A percentile compares a stretch with the other conserved stretches of the same genome.
Conservation (phyloP, 768 basidiomycete species). For the Naganishia kalamii region DNA sequence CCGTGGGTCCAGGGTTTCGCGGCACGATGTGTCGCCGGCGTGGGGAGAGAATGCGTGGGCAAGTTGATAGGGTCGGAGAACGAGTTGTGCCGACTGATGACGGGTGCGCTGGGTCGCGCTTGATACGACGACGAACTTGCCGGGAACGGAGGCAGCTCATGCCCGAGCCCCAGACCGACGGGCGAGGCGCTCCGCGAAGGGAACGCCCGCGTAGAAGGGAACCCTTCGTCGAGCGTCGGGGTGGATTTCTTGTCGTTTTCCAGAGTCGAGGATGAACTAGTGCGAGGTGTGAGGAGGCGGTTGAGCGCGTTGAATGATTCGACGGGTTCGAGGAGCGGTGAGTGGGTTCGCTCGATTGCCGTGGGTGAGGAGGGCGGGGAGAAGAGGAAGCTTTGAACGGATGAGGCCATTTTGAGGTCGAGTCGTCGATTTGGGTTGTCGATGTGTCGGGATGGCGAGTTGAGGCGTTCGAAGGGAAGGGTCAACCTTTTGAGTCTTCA, state of each 20-base stretch:
- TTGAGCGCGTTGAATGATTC: not conserved
- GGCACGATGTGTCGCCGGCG: not conserved
- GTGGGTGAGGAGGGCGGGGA: slow-evolving; percentile 35
- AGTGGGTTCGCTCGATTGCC: not conserved
- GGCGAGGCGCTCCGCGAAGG: not conserved
- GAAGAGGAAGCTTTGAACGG: slow-evolving; percentile 38
- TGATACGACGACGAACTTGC: not conserved
- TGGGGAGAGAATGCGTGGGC: not conserved
- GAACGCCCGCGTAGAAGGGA: slow-evolving; percentile 11
- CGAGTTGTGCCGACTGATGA: not conserved
- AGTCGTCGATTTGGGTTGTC: not conserved
- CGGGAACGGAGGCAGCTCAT: slow-evolving; percentile 9
- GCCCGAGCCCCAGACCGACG: not conserved
- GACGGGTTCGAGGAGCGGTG: not conserved
- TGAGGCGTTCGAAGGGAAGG: not conserved
- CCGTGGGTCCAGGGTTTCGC: not conserved
- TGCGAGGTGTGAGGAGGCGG: no score
- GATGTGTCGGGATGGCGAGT: not conserved
- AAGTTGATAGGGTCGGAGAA: not conserved
- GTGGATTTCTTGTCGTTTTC: not conserved
- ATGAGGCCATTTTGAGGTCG: slow-evolving; percentile 31
- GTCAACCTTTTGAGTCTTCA: no score
- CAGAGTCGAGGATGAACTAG: not conserved
- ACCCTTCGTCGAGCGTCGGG: not conserved
- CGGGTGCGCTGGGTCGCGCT: not conserved